A percentile compares a stretch with the other conserved stretches of the same genome.
Evolutionary conservation across 2,329 filamentous ascomycete genomes (phyloP).

Genomic region (Scolecobasidium constrictum): DNA sequence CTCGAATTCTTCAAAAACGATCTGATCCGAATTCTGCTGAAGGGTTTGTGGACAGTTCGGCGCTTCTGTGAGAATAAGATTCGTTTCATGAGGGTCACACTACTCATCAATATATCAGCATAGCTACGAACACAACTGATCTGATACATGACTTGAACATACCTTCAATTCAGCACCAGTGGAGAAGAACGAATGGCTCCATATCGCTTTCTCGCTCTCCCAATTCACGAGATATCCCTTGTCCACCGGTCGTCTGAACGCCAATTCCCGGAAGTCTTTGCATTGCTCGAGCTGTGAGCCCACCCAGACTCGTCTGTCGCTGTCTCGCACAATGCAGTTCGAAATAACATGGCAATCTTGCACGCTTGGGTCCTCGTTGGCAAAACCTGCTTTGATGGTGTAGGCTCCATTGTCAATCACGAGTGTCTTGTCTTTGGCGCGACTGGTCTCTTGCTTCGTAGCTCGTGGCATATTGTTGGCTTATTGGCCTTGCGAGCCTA

Average conservation of each 20-base stretch:
- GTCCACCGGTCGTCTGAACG: conserved; percentile 81
- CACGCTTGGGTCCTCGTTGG: conserved; percentile 25
- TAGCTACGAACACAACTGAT: background rate
- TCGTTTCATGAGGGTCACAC: conserved; percentile 72
- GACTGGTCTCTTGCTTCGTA: background rate
- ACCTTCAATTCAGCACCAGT: conserved; percentile 49
- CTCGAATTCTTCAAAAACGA: conserved; percentile 94
- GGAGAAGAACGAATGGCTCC: conserved; percentile 81
- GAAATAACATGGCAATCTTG: conserved; percentile 60
- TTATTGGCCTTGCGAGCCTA: too few relatives aligned
- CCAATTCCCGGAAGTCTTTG: conserved; percentile 79
- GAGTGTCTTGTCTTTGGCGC: conserved; percentile 44
- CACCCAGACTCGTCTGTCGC: conserved; percentile 68
- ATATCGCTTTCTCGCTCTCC: conserved; percentile 92
- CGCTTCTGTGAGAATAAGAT: conserved; percentile 74
- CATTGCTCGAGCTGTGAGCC: conserved; percentile 69
- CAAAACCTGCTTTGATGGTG: conserved; percentile 83
- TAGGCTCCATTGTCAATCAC: conserved; percentile 90
- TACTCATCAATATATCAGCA: conserved; percentile 13
- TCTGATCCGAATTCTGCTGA: conserved; percentile 87
- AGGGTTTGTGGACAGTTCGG: conserved; percentile 71
- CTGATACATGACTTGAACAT: conserved; percentile 12
- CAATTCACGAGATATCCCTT: conserved; percentile 94
- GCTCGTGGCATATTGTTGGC: background rate
- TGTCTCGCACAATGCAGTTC: conserved; percentile 78